These are phyloP conservation scores for Ogataea degrootiae DNA, from an alignment of 805 yeast species.

Conservation along the genomic window DNA sequence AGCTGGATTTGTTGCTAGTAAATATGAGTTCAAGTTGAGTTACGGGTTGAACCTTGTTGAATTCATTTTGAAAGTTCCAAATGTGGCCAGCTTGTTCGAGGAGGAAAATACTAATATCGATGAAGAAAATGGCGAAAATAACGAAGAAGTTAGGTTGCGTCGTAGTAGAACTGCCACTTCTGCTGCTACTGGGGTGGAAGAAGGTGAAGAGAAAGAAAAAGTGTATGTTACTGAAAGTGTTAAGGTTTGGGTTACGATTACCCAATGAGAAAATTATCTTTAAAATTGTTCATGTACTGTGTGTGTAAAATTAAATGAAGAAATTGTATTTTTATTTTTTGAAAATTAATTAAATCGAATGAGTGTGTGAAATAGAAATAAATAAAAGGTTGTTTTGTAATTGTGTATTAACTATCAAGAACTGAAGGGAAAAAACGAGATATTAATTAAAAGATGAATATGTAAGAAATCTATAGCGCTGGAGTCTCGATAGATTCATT, in stretches of 20 bases:
- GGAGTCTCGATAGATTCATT: neutral
- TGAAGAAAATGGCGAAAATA: neutral
- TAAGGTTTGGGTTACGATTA: constrained; percentile 38
- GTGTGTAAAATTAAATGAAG: neutral
- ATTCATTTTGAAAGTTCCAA: constrained; percentile 29
- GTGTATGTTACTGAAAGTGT: constrained; percentile 29
- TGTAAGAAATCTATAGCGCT: no score
- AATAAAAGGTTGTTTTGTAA: no score
- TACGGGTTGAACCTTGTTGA: constrained; percentile 43
- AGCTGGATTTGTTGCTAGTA: constrained; percentile 28
- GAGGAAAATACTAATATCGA: neutral
- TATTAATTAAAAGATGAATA: no score
- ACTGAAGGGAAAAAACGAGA: no score
- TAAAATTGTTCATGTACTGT: neutral
- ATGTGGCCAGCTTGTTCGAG: constrained; percentile 3
- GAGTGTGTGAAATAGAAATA: no score
- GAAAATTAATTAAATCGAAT: no score
- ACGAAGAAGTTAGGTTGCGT: constrained; percentile 11
- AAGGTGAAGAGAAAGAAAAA: constrained; percentile 4
- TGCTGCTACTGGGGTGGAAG: neutral
- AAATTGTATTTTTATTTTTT: neutral
- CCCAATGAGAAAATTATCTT: constrained; percentile 13
- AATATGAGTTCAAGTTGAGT: constrained; percentile 43
- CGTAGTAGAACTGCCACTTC: constrained; percentile 3
- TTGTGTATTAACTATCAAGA: no score